phyloP scores from a whole-genome alignment of 208 protist genomes.

The Leishmania tropica region DNA sequence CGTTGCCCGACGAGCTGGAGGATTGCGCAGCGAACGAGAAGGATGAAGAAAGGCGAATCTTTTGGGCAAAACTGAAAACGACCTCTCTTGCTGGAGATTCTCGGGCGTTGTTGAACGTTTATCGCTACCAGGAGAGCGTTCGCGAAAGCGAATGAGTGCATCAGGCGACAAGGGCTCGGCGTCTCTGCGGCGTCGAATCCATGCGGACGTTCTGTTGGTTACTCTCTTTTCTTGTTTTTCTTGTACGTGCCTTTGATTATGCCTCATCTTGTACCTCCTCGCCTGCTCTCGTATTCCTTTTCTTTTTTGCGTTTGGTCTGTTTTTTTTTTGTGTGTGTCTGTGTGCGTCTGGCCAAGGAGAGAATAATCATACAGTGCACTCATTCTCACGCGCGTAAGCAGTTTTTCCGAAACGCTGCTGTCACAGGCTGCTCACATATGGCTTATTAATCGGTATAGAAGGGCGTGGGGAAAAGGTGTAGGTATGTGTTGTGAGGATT shows the following conservation, averaged over 20 bases:
- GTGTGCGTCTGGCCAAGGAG: not conserved
- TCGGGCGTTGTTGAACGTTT: conserved; percentile 51
- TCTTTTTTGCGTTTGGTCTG: too few species aligned
- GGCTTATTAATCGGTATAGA: not conserved
- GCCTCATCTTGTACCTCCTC: not conserved
- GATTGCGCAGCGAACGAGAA: conserved; percentile 64
- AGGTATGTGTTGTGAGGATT: not conserved
- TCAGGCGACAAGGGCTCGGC: not conserved
- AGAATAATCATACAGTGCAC: not conserved
- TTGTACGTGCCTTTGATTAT: not conserved
- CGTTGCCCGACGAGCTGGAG: conserved; percentile 46
- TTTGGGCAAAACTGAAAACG: conserved; percentile 69
- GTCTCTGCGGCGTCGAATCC: not conserved
- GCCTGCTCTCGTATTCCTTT: conserved; percentile 10
- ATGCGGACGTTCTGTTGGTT: too few species aligned
- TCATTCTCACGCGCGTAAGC: not conserved
- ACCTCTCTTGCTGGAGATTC: conserved; percentile 44
- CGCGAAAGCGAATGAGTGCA: conserved; percentile 18
- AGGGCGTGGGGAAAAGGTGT: not conserved
- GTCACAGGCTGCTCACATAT: not conserved
- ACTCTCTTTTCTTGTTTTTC: too few species aligned
- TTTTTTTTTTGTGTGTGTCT: conserved; percentile 6
- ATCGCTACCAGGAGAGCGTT: conserved; percentile 53
- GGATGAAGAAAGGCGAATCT: conserved; percentile 43
- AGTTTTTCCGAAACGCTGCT: not conserved